These are phyloP conservation scores for Mollisia scopiformis DNA, from an alignment of 2,329 filamentous ascomycete genomes.

Conservation along the genomic window DNA sequence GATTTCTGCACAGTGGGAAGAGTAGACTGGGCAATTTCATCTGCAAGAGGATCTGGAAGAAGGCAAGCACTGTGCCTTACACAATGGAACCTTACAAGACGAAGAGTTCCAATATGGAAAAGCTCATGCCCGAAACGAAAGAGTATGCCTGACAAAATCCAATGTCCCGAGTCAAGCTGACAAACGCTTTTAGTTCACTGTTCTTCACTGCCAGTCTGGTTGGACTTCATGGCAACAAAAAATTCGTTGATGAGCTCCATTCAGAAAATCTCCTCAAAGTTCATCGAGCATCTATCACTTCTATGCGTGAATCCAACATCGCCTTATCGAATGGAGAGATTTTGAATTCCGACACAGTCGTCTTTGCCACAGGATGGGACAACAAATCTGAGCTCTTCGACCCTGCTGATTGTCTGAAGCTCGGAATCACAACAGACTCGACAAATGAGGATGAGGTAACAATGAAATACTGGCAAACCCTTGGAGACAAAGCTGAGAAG, in stretches of 20 bases:
- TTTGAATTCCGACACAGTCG: constrained; percentile 8
- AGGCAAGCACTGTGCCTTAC: constrained; percentile 6
- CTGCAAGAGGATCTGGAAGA: constrained; percentile 9
- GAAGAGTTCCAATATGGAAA: constrained; percentile 13
- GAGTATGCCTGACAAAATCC: neutral
- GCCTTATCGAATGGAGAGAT: constrained; percentile 4
- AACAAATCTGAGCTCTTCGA: constrained; percentile 8
- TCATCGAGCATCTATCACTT: constrained; percentile 19
- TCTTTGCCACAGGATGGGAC: constrained; percentile 21
- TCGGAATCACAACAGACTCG: constrained; percentile 9
- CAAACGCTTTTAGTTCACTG: neutral
- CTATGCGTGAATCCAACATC: constrained; percentile 7
- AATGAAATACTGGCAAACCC: constrained; percentile 6
- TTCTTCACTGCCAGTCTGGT: constrained; percentile 11
- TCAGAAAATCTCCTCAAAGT: constrained; percentile 14
- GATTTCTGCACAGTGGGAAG: constrained; percentile 19
- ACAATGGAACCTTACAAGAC: constrained; percentile 16
- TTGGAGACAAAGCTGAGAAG: neutral
- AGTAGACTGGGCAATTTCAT: constrained; percentile 16
- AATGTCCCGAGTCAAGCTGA: neutral
- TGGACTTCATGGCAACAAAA: constrained; percentile 17
- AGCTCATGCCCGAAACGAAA: constrained; percentile 13
- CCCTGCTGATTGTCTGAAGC: neutral
- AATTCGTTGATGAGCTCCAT: constrained; percentile 16
- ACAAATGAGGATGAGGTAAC: constrained; percentile 4